phyloP scores from a whole-genome alignment of 1,139 yeast species.

The Kurtzmaniella quercitrusa region DNA sequence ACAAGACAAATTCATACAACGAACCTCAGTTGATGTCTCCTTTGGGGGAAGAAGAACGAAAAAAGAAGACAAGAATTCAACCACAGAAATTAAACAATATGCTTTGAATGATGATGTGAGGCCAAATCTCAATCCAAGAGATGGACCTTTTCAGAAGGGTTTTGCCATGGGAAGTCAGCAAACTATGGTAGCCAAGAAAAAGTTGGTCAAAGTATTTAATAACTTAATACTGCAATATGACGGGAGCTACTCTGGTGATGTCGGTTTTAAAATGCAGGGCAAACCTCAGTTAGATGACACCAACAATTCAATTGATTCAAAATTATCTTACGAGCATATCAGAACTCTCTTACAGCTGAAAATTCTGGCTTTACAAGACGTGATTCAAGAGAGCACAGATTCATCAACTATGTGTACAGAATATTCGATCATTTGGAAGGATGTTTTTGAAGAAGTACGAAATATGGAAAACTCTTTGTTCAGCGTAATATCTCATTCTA shows the following conservation, averaged over 20 bases:
- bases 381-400: slow-evolving; percentile 22
- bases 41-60: slow-evolving; percentile 18
- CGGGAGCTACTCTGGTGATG: not conserved
- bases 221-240: not conserved
- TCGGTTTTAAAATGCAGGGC: not conserved
- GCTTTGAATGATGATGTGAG: not conserved
- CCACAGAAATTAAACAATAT: not conserved
- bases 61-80: not conserved
- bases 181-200: not conserved
- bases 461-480: slow-evolving; percentile 14
- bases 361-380: slow-evolving; percentile 25
- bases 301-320: slow-evolving; percentile 29
- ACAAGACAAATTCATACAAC: slow-evolving; percentile 16
- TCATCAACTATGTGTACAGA: slow-evolving; percentile 29
- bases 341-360: slow-evolving; percentile 25
- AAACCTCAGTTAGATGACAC: slow-evolving; percentile 26
- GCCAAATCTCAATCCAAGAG: not conserved
- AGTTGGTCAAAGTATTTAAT: not conserved
- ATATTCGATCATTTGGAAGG: slow-evolving; percentile 34
- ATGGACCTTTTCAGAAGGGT: not conserved
- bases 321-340: slow-evolving; percentile 35
- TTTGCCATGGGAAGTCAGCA: not conserved
- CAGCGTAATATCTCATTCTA: slow-evolving; percentile 2
- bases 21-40: slow-evolving; percentile 28
- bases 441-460: slow-evolving; percentile 26